A percentile compares a stretch with the other conserved stretches of the same genome.
phyloP scores from a whole-genome alignment of 805 yeast genomes.

The Lachancea cidri region DNA sequence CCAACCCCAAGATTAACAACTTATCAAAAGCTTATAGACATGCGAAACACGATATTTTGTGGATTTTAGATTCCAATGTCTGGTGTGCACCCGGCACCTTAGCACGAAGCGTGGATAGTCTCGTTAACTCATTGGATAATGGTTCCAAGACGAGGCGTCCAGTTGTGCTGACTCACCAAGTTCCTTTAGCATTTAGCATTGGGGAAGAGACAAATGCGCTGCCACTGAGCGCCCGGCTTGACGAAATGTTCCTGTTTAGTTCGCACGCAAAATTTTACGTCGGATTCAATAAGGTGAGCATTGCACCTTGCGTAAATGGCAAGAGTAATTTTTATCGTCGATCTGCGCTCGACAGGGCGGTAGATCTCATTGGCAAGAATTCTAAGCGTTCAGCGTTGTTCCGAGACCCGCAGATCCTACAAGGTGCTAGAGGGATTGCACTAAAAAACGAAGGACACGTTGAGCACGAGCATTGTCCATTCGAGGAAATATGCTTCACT shows the following conservation, averaged over 20 bases:
- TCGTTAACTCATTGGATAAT: conserved; percentile 46
- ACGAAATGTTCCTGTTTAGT: conserved; percentile 79
- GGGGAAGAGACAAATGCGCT: conserved; percentile 9
- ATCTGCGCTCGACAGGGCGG: conserved; percentile 58
- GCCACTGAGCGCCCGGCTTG: conserved; percentile 61
- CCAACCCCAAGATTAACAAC: conserved; percentile 86
- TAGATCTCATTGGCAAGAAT: conserved; percentile 36
- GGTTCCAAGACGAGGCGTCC: conserved; percentile 37
- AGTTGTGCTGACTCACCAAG: conserved; percentile 75
- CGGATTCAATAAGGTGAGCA: conserved; percentile 62
- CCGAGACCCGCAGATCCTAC: conserved; percentile 6
- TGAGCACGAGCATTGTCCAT: conserved; percentile 1
- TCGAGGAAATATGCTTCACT: conserved; percentile 9
- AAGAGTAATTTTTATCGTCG: conserved; percentile 75
- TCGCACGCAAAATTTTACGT: conserved; percentile 84
- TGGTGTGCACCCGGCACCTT: conserved; percentile 67
- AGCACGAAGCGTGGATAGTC: conserved; percentile 54
- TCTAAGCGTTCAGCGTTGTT: conserved; percentile 6
- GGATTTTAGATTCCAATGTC: conserved; percentile 86
- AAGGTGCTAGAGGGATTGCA: conserved; percentile 7
- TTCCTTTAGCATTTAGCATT: conserved; percentile 58
- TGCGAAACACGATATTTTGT: conserved; percentile 68
- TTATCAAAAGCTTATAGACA: conserved; percentile 69
- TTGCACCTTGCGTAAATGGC: conserved; percentile 91
- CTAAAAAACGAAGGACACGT: conserved; percentile 1